A percentile compares a stretch with the other conserved stretches of the same genome.
phyloP scores from a whole-genome alignment of 2,329 filamentous ascomycete species.

The Sporothrix pallida region DNA sequence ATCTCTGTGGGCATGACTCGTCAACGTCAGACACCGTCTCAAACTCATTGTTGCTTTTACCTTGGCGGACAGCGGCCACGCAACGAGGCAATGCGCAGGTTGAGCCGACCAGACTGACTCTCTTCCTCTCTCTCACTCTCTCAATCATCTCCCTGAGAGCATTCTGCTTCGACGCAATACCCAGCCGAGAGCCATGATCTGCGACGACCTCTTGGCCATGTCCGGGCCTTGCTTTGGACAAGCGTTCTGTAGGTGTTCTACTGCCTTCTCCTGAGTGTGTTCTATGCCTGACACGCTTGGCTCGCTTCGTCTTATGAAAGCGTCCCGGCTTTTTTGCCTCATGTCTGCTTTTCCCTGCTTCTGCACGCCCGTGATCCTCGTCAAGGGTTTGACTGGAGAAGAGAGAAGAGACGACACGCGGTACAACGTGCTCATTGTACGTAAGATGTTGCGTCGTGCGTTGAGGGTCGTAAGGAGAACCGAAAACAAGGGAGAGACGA shows the following conservation, averaged over 20 bases:
- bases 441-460: not conserved
- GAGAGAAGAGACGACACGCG: conserved; percentile 1
- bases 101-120: conserved; percentile 3
- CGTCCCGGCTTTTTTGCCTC: conserved; percentile 20
- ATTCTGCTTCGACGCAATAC: not conserved
- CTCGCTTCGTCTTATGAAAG: conserved; percentile 1
- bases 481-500: not conserved
- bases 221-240: not conserved
- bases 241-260: not conserved
- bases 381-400: not conserved
- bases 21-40: conserved; percentile 23
- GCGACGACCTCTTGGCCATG: conserved; percentile 16
- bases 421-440: not conserved
- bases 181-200: conserved; percentile 3
- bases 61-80: not conserved
- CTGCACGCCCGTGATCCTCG: not conserved
- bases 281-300: not conserved
- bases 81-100: not conserved
- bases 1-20: conserved; percentile 17
- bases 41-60: not conserved
- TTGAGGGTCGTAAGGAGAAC: not conserved
- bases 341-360: not conserved
- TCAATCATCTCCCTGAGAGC: not conserved
- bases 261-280: not conserved
- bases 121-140: not conserved